Conservation (phyloP, 352 stramenopile genomes). For the Phytophthora podocarpi region DNA sequence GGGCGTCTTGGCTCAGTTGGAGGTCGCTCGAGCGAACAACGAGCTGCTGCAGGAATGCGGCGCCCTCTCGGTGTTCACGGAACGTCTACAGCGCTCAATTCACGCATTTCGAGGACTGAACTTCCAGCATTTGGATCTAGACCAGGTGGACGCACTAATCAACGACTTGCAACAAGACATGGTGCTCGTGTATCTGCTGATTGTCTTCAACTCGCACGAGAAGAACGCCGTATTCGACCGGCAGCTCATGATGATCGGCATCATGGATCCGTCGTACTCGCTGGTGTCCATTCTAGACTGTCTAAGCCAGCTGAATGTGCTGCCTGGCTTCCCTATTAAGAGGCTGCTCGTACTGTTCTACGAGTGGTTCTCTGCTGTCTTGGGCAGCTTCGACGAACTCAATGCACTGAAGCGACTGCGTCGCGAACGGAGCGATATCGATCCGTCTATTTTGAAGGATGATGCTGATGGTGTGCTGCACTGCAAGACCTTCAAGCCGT, state of each 20-base stretch:
- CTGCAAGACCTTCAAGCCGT: slow-evolving; percentile 75
- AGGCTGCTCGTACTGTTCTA: slow-evolving; percentile 72
- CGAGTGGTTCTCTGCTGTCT: slow-evolving; percentile 66
- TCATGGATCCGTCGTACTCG: slow-evolving; percentile 56
- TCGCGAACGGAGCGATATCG: slow-evolving; percentile 42
- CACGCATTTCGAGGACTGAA: slow-evolving; percentile 73
- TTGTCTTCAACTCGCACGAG: slow-evolving; percentile 75
- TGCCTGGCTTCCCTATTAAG: slow-evolving; percentile 83
- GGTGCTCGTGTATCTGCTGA: slow-evolving; percentile 78
- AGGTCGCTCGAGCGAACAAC: slow-evolving; percentile 67
- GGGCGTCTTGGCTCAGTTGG: slow-evolving; percentile 45
- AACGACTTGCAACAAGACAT: slow-evolving; percentile 76
- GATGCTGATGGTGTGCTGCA: slow-evolving; percentile 51
- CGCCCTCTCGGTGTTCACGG: slow-evolving; percentile 65
- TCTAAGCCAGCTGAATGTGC: slow-evolving; percentile 66
- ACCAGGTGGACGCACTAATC: slow-evolving; percentile 68
- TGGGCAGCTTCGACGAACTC: slow-evolving; percentile 60
- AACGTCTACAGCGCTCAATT: slow-evolving; percentile 66
- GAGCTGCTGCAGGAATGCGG: slow-evolving; percentile 77
- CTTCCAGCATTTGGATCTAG: slow-evolving; percentile 74
- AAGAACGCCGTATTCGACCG: slow-evolving; percentile 71
- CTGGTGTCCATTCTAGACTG: slow-evolving; percentile 80
- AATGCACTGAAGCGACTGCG: slow-evolving; percentile 59
- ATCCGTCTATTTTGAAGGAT: slow-evolving; percentile 53
- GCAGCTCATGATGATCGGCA: slow-evolving; percentile 70